These are phyloP conservation scores for Marasmius fiardii DNA, from an alignment of 1,284 basidiomycete genomes.

Conservation along the genomic window DNA sequence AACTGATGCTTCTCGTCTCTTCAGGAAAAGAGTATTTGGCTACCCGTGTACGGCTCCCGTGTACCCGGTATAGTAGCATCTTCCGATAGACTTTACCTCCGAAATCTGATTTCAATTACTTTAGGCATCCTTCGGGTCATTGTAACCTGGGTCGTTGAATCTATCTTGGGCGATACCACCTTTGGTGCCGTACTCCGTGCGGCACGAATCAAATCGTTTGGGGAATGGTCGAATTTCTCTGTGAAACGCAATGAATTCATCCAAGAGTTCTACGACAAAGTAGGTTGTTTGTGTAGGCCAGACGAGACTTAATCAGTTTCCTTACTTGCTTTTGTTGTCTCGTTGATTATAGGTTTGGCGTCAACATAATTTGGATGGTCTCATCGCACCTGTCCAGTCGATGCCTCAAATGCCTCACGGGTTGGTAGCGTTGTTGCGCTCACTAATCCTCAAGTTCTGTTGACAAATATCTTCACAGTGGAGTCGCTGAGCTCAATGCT, in stretches of 20 bases:
- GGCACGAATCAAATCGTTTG: slow-evolving; percentile 49
- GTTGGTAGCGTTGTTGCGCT: slow-evolving; percentile 30
- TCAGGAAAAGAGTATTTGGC: slow-evolving; percentile 54
- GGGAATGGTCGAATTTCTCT: slow-evolving; percentile 43
- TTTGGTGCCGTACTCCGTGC: slow-evolving; percentile 42
- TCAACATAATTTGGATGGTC: slow-evolving; percentile 63
- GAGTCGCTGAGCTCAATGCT: slow-evolving; percentile 50
- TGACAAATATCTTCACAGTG: slow-evolving; percentile 27
- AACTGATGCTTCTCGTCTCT: not conserved
- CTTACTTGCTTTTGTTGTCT: not conserved
- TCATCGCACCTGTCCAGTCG: slow-evolving; percentile 75
- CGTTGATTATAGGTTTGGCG: slow-evolving; percentile 61
- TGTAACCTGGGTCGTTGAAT: slow-evolving; percentile 44
- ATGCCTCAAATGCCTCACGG: slow-evolving; percentile 72
- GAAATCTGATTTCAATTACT: not conserved
- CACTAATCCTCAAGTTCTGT: not conserved
- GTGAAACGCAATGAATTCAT: slow-evolving; percentile 51
- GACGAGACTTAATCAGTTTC: not conserved
- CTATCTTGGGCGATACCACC: slow-evolving; percentile 50
- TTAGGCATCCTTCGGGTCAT: slow-evolving; percentile 50
- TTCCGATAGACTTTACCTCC: not conserved
- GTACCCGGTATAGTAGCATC: slow-evolving; percentile 3
- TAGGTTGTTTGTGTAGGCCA: slow-evolving; percentile 23
- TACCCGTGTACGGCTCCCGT: slow-evolving; percentile 22
- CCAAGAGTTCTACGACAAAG: slow-evolving; percentile 55